Conservation (phyloP, 2,329 filamentous ascomycete genomes). For the Aureobasidium sp. region DNA sequence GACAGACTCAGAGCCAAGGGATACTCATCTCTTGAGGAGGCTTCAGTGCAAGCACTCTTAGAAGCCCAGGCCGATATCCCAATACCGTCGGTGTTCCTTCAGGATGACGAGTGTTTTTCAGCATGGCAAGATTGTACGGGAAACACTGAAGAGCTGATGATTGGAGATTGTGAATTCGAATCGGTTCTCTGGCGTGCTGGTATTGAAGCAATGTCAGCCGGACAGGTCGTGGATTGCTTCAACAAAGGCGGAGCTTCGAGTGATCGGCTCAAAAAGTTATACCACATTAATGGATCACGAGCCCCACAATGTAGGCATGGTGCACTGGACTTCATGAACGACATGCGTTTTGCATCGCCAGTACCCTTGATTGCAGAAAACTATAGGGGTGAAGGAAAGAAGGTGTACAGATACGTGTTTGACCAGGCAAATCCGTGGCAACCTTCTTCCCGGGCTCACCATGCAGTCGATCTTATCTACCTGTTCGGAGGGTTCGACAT, state of each 20-base stretch:
- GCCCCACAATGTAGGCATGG: constrained; percentile 36
- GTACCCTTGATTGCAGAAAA: constrained; percentile 19
- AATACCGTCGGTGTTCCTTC: constrained; percentile 39
- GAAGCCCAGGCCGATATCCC: constrained; percentile 32
- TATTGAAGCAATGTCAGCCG: constrained; percentile 32
- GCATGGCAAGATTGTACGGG: constrained; percentile 34
- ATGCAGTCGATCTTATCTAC: constrained; percentile 42
- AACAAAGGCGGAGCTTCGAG: constrained; percentile 28
- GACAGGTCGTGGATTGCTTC: constrained; percentile 32
- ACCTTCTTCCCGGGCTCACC: constrained; percentile 39
- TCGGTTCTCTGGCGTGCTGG: constrained; percentile 41
- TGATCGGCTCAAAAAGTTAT: constrained; percentile 32
- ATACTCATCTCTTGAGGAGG: constrained; percentile 26
- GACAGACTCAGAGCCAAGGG: constrained; percentile 19
- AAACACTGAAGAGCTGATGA: constrained; percentile 33
- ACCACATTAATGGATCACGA: constrained; percentile 36
- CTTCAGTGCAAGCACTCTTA: constrained; percentile 29
- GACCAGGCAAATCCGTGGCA: constrained; percentile 46
- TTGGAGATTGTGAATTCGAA: constrained; percentile 40
- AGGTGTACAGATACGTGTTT: constrained; percentile 36
- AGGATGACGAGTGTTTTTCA: constrained; percentile 32
- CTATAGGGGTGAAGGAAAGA: constrained; percentile 22
- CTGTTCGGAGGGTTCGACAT: constrained; percentile 39
- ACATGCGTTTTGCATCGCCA: constrained; percentile 29
- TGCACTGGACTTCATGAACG: constrained; percentile 35